These are phyloP conservation scores for Malus asiatica DNA, from an alignment of 306 rosid genomes.

Conservation along the genomic window DNA sequence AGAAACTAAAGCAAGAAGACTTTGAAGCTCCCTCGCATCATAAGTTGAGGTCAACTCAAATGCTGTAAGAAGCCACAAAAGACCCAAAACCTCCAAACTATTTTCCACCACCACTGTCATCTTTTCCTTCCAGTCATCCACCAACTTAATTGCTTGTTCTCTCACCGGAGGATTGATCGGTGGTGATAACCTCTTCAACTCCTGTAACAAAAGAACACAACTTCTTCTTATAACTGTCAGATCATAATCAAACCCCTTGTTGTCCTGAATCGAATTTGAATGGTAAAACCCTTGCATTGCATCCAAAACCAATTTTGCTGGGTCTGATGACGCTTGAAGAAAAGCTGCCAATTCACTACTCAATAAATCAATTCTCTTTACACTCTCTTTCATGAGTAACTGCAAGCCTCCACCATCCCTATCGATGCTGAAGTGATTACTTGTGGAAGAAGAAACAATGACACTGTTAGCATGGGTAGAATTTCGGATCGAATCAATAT, in stretches of 20 bases:
- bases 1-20: constrained; percentile 27
- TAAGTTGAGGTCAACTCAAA: constrained; percentile 27
- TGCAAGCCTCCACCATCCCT: not conserved
- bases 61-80: constrained; percentile 36
- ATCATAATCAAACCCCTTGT: constrained; percentile 2
- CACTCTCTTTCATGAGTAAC: not conserved
- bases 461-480: not conserved
- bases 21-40: constrained; percentile 21
- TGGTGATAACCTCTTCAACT: constrained; percentile 27
- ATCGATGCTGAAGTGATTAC: not conserved
- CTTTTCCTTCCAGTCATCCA: constrained; percentile 36
- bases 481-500: not conserved
- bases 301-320: constrained; percentile 37
- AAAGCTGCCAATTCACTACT: not conserved
- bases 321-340: constrained; percentile 5
- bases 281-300: constrained; percentile 31
- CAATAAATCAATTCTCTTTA: constrained; percentile 13
- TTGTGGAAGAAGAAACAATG: not conserved
- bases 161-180: constrained; percentile 18
- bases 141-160: constrained; percentile 33
- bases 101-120: constrained; percentile 14
- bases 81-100: constrained; percentile 29
- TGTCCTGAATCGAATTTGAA: constrained; percentile 1
- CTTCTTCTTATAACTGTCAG: constrained; percentile 24
- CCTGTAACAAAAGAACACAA: constrained; percentile 35